Base-by-base conservation (phyloP, 2,329 filamentous ascomycete species). In the Fusarium concolor region DNA sequence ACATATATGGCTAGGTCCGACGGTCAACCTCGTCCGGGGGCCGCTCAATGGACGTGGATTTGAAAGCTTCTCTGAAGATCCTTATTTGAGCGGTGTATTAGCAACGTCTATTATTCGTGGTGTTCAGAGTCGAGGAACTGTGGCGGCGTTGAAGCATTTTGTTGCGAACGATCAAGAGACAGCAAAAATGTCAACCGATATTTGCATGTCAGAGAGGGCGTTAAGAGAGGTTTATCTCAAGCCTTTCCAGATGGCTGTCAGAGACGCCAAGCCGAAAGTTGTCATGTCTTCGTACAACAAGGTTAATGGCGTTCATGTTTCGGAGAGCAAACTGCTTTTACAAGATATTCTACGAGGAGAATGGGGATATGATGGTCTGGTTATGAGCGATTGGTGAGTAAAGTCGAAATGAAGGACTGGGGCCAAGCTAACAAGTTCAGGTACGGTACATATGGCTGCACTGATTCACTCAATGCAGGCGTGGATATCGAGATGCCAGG, bases 1-100 rank as follows among this genome's bases (percentile, higher is more conserved):
- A 3, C 81, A 88, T 51, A 80, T 89, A 7, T 79, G 89, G 14
- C 79, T 90, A 24, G 88, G 85, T 2, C 87, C 87, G 2, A 89
- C 88, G 1, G 84, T 90, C 28, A 89, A 88, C 73, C 86, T 87
- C 74, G 86, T 89, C 68, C 82, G 88, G 28, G 86, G 84, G 4
- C 89, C 88, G 3, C 80, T 90, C 0, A 87, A 87, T 24, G 89
- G 88, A 4, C 83, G 88, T 53, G 87, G 87, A 46, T 90, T 90
- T 63, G 89, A 91, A 73, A 87, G 87, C 0, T 90, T 88, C 70
- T 86, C 86, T 2, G 89, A 90, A 72, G 78, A 81, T 46, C 78
- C 79, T 20, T 68, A 78, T 18, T 59, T 81, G 9, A 65, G 61
- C 15, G 70, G 72, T 0, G 31, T 66, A 0, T 10, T 74, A 12